Evolutionary conservation across 495 filamentous ascomycete species (phyloP), one percentile per base, ranked within the genome.

Genomic region (Zalerion maritima): DNA sequence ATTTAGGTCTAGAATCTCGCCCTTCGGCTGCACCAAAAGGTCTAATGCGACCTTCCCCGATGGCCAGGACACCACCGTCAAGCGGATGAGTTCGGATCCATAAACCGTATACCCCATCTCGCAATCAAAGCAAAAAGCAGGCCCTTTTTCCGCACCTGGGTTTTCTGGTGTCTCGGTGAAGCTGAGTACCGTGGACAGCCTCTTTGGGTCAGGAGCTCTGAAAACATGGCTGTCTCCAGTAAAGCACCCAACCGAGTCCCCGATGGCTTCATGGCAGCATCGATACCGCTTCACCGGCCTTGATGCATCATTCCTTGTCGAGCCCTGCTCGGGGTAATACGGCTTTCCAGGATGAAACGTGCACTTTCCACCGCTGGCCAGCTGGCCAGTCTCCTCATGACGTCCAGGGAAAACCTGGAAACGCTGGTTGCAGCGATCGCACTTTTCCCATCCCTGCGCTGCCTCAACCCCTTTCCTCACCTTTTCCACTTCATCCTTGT

Each of bases 361-460:
- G 54, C 89, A 99, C 12, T 50, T 43, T 0, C 86, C 85, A 18
- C 79, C 78, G 3, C 68, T 73, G 0, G 87, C 66, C 21, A 94
- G 60, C 2, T 73, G 67, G 2, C 87, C 89, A 41, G 96, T 89
- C 31, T 69, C 69, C 29, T 70, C 66, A 26, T 82, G 67, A 19
- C 89, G 76, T 10, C 82, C 82, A 5, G 86, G 83, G 41, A 91
- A 96, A 10, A 92, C 82, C 49, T 94, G 84, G 44, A 99, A 96
- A 16, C 86, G 72, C 13, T 66, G 69, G 14, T 54, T 62, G 50
- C 89, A 99, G 9, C 89, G 76, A 44, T 94, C 87, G 43, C 89
- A 99, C 10, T 65, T 53, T 53, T 96, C 91, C 62, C 73, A 93
- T 23, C 80, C 79, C 21, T 71, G 62, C 7, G 75, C 67, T 5